Evolutionary conservation across 108 stramenopile species (phyloP), one percentile per base, ranked within the genome.

Genomic region (Seminavis robusta): DNA sequence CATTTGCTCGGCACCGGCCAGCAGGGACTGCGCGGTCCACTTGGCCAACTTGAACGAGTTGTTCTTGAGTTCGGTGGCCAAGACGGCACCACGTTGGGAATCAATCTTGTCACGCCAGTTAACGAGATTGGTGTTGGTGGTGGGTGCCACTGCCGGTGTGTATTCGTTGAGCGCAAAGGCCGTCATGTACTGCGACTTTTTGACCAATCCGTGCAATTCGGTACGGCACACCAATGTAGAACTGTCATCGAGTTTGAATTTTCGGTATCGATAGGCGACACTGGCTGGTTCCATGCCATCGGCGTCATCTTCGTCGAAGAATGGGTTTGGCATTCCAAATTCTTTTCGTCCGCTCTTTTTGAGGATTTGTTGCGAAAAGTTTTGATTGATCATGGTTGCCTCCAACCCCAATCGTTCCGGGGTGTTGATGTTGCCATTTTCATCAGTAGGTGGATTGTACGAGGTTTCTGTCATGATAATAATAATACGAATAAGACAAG

Each of bases 31-130:
- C 8, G 97, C 97, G 17, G 96, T 95, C 97, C 97, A 99, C 71
- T 95, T 95, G 33, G 96, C 98, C 39, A 99, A 64, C 70, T 99
- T 98, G 81, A 89, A 93, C 26, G 84, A 78, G 67, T 99, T 99
- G 71, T 99, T 99, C 89, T 98, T 97, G 52, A 99, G 71, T 63
- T 98, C 98, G 38, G 88, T 92, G 20, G 94, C 97, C 50, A 99
- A 71, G 17, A 99, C 95, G 38, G 97, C 92, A 50, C 97, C 98
- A 27, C 90, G 75, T 61, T 95, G 92, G 27, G 69, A 71, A 69
- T 99, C 98, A 52, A 99, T 90, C 83, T 93, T 96, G 25, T 95
- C 87, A 10, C 89, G 62, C 89, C 89, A 86, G 34, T 59, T 73
- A 64, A 44, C n/a, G 65, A 41, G 23, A 58, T 62, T 19, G 59